Evolutionary conservation across 306 rosid species (phyloP).

Genomic region (Sicyos baderoa): DNA sequence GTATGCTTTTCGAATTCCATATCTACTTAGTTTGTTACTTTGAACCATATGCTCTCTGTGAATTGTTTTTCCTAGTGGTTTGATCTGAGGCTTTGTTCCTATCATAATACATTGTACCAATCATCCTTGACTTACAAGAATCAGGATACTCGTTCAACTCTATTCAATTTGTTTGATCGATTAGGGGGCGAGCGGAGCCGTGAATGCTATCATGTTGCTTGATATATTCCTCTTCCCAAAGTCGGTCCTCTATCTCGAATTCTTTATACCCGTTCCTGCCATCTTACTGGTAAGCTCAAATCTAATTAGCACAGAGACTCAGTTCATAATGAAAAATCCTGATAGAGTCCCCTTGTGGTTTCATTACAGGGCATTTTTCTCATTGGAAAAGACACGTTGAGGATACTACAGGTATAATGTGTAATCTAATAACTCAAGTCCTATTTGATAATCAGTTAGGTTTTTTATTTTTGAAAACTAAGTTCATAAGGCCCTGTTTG

Average conservation of each 20-base stretch:
- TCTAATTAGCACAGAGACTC: slow-evolving; percentile 19
- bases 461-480: too few species aligned
- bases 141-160: slow-evolving; percentile 4
- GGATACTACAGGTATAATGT: slow-evolving; percentile 49
- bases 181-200: slow-evolving; percentile 91
- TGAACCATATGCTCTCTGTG: not conserved
- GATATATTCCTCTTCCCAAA: slow-evolving; percentile 74
- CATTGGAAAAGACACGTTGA: slow-evolving; percentile 58
- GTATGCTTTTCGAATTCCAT: slow-evolving; percentile 39
- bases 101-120: not conserved
- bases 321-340: slow-evolving; percentile 22
- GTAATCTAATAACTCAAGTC: not conserved
- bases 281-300: slow-evolving; percentile 49
- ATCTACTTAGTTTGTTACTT: slow-evolving; percentile 6
- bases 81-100: not conserved
- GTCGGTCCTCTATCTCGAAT: slow-evolving; percentile 44
- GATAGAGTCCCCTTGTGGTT: slow-evolving; percentile 23
- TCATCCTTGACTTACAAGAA: not conserved
- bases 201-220: slow-evolving; percentile 72
- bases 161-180: slow-evolving; percentile 24
- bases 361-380: slow-evolving; percentile 57
- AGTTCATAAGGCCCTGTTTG: too few species aligned
- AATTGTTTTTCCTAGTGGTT: not conserved
- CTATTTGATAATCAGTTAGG: too few species aligned
- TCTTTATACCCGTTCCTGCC: slow-evolving; percentile 80